Percentiles rank a stretch among this genome's conserved stretches.
phyloP scores from a whole-genome alignment of 2,329 filamentous ascomycete species.

The Ophiostoma angusticollis region DNA sequence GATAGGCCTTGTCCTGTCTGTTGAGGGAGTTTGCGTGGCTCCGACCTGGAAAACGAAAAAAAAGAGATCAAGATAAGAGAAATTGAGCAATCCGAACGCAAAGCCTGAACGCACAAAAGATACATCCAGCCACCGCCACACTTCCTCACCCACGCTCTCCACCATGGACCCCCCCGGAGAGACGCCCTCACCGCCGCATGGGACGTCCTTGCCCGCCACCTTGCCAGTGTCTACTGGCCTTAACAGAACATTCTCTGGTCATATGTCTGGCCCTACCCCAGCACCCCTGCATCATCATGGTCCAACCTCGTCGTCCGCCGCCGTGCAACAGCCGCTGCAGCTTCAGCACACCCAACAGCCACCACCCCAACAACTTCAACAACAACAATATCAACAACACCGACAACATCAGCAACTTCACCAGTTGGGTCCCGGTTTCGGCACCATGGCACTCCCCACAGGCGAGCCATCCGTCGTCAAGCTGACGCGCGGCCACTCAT shows the following conservation, averaged over 20 bases:
- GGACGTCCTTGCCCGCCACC: slow-evolving; percentile 8
- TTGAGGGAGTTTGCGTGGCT: no score
- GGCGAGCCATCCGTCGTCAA: slow-evolving; percentile 35
- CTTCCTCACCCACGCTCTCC: neutral
- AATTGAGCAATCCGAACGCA: no score
- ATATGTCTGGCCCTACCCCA: neutral
- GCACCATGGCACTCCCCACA: neutral
- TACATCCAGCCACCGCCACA: neutral
- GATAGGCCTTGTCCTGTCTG: no score
- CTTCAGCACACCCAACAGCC: slow-evolving; percentile 4
- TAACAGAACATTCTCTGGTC: slow-evolving; percentile 2
- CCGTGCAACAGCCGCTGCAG: neutral
- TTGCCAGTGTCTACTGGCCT: slow-evolving; percentile 14
- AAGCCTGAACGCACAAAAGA: no score
- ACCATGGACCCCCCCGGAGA: neutral
- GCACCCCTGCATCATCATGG: neutral
- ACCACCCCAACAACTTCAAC: neutral
- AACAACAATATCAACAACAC: slow-evolving; percentile 2
- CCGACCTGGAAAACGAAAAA: no score
- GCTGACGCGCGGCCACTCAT: slow-evolving; percentile 48
- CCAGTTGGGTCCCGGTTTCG: no score
- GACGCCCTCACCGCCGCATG: slow-evolving; percentile 4
- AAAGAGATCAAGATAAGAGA: neutral
- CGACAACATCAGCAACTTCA: neutral
- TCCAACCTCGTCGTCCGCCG: no score